Evolutionary conservation across 2,329 filamentous ascomycete genomes (phyloP).

Genomic region (Calonectria leucothoes): DNA sequence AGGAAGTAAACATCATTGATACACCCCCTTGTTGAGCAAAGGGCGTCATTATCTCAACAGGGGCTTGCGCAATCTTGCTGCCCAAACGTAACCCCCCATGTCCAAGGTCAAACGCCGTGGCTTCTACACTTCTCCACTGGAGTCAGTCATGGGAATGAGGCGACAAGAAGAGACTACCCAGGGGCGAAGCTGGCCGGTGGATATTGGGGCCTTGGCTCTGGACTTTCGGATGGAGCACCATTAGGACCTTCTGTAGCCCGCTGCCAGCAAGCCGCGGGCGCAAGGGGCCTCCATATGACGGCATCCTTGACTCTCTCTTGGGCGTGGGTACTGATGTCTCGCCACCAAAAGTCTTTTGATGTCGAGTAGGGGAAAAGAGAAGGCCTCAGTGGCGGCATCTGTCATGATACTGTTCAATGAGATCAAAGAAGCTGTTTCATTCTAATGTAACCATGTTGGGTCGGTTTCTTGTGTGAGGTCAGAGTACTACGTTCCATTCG

Average conservation of each 20-base stretch:
- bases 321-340: background rate
- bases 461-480: background rate
- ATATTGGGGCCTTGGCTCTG: background rate
- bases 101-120: background rate
- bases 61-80: background rate
- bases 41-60: background rate
- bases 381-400: background rate
- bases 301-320: background rate
- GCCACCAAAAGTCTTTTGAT: background rate
- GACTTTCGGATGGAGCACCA: background rate
- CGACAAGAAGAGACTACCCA: background rate
- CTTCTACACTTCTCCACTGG: background rate
- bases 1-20: background rate
- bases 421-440: background rate
- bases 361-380: background rate
- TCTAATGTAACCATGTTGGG: background rate
- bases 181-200: background rate
- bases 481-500: background rate
- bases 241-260: background rate
- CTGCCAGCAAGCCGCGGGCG: background rate
- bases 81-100: background rate
- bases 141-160: background rate
- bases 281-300: background rate
- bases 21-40: background rate
- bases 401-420: background rate